Percentiles rank a stretch among this genome's conserved stretches.
Conservation (phyloP, 73 alveolate genomes). For the Tetrahymena thermophila region DNA sequence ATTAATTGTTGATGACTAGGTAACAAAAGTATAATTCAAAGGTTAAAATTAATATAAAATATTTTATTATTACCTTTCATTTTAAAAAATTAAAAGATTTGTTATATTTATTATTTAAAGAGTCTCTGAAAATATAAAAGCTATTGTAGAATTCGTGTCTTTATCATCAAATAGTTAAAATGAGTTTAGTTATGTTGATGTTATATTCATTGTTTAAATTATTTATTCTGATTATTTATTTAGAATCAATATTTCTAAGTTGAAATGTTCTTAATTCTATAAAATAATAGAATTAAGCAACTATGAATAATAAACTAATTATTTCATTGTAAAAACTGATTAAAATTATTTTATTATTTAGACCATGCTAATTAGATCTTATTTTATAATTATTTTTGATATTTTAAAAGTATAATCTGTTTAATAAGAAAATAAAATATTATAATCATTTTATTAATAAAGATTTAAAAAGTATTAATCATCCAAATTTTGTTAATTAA, state of each 20-base stretch:
- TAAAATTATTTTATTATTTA: too few species aligned
- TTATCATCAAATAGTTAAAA: neutral
- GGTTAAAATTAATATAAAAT: neutral
- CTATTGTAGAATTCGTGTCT: neutral
- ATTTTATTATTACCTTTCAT: neutral
- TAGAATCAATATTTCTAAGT: neutral
- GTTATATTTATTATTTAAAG: neutral
- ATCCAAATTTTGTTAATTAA: neutral
- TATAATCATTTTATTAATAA: neutral
- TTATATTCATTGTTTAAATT: too few species aligned
- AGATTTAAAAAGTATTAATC: too few species aligned
- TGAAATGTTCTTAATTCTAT: too few species aligned
- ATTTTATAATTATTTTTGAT: neutral
- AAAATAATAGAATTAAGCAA: neutral
- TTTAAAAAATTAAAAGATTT: too few species aligned
- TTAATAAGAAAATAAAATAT: neutral
- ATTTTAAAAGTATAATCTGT: too few species aligned
- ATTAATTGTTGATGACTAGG: neutral
- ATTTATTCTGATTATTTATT: neutral
- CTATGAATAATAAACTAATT: neutral
- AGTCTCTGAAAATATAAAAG: neutral
- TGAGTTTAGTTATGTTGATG: neutral
- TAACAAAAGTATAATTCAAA: neutral
- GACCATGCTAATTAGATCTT: neutral
- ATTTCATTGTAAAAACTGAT: neutral